Percentiles rank a stretch among this genome's conserved stretches.
These are phyloP conservation scores for Artemisia annua DNA, from an alignment of 129 eudicot genomes.

Conservation along the genomic window DNA sequence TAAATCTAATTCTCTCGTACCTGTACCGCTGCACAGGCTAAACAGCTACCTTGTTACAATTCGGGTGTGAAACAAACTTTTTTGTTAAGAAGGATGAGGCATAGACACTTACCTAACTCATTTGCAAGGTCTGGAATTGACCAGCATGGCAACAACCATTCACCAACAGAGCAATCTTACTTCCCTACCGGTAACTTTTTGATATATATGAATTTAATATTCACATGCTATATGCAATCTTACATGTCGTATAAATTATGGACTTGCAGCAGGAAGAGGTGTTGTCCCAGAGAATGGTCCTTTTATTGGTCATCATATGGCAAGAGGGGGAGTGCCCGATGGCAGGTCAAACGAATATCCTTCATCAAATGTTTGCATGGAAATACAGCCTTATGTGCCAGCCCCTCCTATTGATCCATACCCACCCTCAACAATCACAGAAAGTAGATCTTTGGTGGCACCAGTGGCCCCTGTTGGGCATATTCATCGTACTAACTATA, in stretches of 20 bases:
- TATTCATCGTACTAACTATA: constrained; percentile 31
- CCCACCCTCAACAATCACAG: constrained; percentile 28
- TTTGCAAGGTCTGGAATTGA: constrained; percentile 34
- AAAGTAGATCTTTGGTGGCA: constrained; percentile 29
- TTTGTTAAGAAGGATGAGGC: constrained; percentile 42
- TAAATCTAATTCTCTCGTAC: no score
- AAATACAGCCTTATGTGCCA: constrained; percentile 35
- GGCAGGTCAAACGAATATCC: constrained; percentile 36
- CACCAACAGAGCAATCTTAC: constrained; percentile 37
- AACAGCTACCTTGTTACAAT: constrained; percentile 13
- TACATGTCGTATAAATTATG: not conserved
- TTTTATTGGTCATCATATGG: constrained; percentile 38
- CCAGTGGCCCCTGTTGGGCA: constrained; percentile 19
- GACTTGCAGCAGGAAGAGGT: constrained; percentile 37
- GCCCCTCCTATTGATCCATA: constrained; percentile 31
- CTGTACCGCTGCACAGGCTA: no score
- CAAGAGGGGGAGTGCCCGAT: constrained; percentile 35
- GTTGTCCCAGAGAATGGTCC: constrained; percentile 34
- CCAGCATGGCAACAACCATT: constrained; percentile 35
- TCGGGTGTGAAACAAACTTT: constrained; percentile 8
- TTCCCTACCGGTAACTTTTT: constrained; percentile 39
- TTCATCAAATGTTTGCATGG: constrained; percentile 37
- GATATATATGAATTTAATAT: constrained; percentile 4
- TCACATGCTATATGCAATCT: not conserved
- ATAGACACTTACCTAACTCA: constrained; percentile 40